A percentile compares a stretch with the other conserved stretches of the same genome.
Evolutionary conservation across 441 rosid species (phyloP).

Genomic region (Jatropha podagrica): DNA sequence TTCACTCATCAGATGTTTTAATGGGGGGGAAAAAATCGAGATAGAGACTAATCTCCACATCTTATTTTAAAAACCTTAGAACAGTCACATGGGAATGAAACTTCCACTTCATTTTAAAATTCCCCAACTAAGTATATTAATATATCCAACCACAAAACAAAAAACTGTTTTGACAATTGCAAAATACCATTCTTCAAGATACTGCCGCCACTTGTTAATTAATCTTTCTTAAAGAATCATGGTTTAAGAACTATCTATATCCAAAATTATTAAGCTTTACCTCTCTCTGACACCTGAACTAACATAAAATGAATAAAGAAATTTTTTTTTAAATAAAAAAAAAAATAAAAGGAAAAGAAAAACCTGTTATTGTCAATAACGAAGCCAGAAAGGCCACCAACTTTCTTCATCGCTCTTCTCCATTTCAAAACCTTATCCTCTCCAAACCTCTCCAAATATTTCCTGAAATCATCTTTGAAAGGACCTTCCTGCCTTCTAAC

Average conservation of each 20-base stretch:
- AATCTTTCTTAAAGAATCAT: background rate
- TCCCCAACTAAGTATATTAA: background rate
- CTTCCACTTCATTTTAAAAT: background rate
- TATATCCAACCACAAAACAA: background rate
- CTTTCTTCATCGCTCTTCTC: constrained; percentile 43
- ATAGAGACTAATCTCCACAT: background rate
- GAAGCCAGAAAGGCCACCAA: constrained; percentile 44
- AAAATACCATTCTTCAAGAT: background rate
- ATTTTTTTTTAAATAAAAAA: too few relatives aligned
- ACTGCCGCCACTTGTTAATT: background rate
- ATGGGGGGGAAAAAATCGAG: too few relatives aligned
- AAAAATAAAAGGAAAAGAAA: too few relatives aligned
- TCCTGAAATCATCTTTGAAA: constrained; percentile 17
- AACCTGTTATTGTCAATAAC: background rate
- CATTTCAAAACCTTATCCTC: constrained; percentile 28
- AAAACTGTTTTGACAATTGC: background rate
- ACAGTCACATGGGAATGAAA: background rate
- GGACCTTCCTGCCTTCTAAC: constrained; percentile 39
- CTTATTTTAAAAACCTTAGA: background rate
- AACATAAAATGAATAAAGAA: too few relatives aligned
- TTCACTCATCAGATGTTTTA: too few relatives aligned
- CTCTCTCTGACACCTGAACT: too few relatives aligned
- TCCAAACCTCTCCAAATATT: constrained; percentile 17
- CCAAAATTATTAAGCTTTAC: too few relatives aligned
- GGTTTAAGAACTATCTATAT: too few relatives aligned